These are phyloP conservation scores for Eurotiales sp. DNA, from an alignment of 2,329 filamentous ascomycete genomes.

Conservation along the genomic window DNA sequence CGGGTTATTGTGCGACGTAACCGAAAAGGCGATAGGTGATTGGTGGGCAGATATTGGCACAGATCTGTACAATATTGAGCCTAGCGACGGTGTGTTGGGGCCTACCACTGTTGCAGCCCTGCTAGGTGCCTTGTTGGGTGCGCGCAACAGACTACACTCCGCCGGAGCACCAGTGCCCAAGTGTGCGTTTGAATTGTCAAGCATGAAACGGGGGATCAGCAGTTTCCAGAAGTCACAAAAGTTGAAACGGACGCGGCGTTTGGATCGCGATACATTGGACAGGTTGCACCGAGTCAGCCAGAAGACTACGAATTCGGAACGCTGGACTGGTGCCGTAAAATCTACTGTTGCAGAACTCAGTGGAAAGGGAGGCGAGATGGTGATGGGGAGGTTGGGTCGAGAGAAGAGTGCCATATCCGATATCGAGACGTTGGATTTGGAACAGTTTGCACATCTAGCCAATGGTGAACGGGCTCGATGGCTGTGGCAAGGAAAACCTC, in stretches of 20 bases:
- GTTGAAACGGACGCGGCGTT: conserved; percentile 68
- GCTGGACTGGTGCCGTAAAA: conserved; percentile 90
- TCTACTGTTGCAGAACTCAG: conserved; percentile 91
- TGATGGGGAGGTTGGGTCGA: conserved; percentile 88
- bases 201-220: conserved; percentile 76
- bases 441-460: conserved; percentile 72
- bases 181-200: conserved; percentile 82
- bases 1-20: conserved; percentile 87
- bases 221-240: conserved; percentile 90
- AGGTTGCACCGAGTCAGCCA: conserved; percentile 78
- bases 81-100: conserved; percentile 85
- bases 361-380: conserved; percentile 89
- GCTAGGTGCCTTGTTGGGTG: conserved; percentile 82
- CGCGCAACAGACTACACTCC: conserved; percentile 82
- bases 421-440: conserved; percentile 86
- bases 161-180: conserved; percentile 80
- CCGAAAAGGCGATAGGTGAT: conserved; percentile 81
- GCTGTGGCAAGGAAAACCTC: conserved; percentile 89
- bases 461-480: conserved; percentile 84
- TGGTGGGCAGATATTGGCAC: conserved; percentile 96
- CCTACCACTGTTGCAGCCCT: conserved; percentile 87
- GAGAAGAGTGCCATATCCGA: conserved; percentile 89
- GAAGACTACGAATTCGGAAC: conserved; percentile 83
- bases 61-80: conserved; percentile 89
- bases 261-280: conserved; percentile 80